phyloP scores from a whole-genome alignment of 441 rosid genomes.

The Gossypium davidsonii region DNA sequence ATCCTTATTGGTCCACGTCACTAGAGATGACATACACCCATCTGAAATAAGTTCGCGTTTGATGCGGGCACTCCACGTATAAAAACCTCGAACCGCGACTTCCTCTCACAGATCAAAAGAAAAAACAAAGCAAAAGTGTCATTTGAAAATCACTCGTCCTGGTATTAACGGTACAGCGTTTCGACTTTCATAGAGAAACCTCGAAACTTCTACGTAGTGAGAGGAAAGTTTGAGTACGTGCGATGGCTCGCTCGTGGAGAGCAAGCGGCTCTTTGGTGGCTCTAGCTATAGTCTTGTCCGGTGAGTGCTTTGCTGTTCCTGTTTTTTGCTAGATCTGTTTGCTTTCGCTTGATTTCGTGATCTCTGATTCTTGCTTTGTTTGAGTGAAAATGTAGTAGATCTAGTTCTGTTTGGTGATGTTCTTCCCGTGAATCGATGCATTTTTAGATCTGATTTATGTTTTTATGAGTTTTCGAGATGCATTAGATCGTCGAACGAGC shows the following conservation, averaged over 20 bases:
- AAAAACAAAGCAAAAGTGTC: too few species aligned
- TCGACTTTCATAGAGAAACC: too few species aligned
- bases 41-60: background rate
- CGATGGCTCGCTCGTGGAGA: conserved; percentile 45
- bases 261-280: conserved; percentile 43
- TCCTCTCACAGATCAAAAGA: background rate
- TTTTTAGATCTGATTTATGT: conserved; percentile 3
- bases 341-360: too few species aligned
- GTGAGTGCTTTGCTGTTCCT: conserved; percentile 25
- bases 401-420: background rate
- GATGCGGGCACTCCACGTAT: conserved; percentile 18
- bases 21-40: conserved; percentile 34
- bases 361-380: conserved; percentile 12
- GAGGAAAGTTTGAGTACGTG: background rate
- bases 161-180: too few species aligned
- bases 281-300: conserved; percentile 44
- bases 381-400: background rate
- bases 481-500: conserved; percentile 8
- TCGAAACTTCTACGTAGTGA: background rate
- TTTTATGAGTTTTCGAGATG: background rate
- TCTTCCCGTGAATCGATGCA: background rate
- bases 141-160: too few species aligned
- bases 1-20: conserved; percentile 58
- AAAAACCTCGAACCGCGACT: conserved; percentile 14
- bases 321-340: conserved; percentile 4